These are phyloP conservation scores for Amorphotheca resinae DNA, from an alignment of 495 filamentous ascomycete genomes.

Conservation along the genomic window DNA sequence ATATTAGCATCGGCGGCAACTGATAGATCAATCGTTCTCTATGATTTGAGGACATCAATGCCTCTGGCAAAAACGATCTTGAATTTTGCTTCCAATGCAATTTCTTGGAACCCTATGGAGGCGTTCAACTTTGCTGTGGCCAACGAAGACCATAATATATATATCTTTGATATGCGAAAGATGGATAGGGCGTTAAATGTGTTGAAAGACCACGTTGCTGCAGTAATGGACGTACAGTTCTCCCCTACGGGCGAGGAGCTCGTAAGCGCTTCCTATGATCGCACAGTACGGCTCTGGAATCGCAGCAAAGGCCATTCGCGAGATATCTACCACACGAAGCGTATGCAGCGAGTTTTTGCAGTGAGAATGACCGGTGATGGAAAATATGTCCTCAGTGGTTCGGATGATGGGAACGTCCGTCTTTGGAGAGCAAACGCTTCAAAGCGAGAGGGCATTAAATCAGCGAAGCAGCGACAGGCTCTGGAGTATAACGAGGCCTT, in stretches of 20 bases:
- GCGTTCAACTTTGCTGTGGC: conserved; percentile 83
- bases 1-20: conserved; percentile 72
- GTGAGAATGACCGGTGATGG: conserved; percentile 75
- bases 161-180: conserved; percentile 79
- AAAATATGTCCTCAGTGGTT: conserved; percentile 70
- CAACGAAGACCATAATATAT: conserved; percentile 47
- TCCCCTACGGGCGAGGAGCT: conserved; percentile 90
- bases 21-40: conserved; percentile 76
- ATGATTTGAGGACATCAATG: conserved; percentile 78
- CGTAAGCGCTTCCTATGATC: conserved; percentile 80
- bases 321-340: conserved; percentile 94
- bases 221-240: conserved; percentile 95
- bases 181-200: conserved; percentile 75
- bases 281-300: conserved; percentile 68
- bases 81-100: conserved; percentile 68
- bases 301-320: conserved; percentile 69
- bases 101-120: conserved; percentile 94
- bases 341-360: conserved; percentile 95
- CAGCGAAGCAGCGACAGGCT: conserved; percentile 64
- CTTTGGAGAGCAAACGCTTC: conserved; percentile 89
- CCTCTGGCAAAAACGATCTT: conserved; percentile 70
- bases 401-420: conserved; percentile 88
- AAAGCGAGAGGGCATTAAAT: conserved; percentile 72
- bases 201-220: conserved; percentile 90
- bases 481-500: conserved; percentile 88